Conservation (phyloP, 2,329 filamentous ascomycete genomes). For the Ophiocordyceps camponoti-leonardi region DNA sequence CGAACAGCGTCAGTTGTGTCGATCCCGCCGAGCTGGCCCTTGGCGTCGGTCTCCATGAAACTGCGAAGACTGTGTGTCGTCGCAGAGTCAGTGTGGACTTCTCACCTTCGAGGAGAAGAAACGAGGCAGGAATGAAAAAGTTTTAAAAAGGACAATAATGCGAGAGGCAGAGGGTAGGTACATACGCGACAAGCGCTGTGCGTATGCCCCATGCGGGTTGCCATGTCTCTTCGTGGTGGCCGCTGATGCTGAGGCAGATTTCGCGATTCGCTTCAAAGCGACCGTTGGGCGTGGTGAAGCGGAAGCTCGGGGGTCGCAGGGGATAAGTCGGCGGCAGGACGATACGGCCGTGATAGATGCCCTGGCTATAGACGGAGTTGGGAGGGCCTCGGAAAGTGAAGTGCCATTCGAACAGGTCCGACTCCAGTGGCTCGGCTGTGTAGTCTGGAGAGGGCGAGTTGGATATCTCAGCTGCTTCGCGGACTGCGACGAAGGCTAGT, state of each 20-base stretch:
- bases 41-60: constrained; percentile 85
- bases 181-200: constrained; percentile 56
- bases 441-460: constrained; percentile 69
- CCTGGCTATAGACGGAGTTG: constrained; percentile 57
- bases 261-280: constrained; percentile 93
- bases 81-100: not conserved
- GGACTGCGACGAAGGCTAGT: constrained; percentile 36
- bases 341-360: constrained; percentile 93
- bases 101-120: not conserved
- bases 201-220: constrained; percentile 95
- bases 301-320: constrained; percentile 82
- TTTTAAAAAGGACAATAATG: not conserved
- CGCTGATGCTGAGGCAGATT: constrained; percentile 86
- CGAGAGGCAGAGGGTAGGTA: not conserved
- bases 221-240: constrained; percentile 97
- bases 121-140: not conserved
- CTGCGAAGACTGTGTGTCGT: constrained; percentile 40
- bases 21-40: constrained; percentile 78
- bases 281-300: constrained; percentile 80
- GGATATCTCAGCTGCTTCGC: constrained; percentile 79
- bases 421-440: constrained; percentile 67
- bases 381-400: constrained; percentile 91
- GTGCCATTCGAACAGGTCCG: constrained; percentile 96
- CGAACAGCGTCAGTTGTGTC: constrained; percentile 56
- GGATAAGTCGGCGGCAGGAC: constrained; percentile 80